Base-by-base conservation (phyloP, 2,329 filamentous ascomycete genomes). In the Trichoderma pleuroti region DNA sequence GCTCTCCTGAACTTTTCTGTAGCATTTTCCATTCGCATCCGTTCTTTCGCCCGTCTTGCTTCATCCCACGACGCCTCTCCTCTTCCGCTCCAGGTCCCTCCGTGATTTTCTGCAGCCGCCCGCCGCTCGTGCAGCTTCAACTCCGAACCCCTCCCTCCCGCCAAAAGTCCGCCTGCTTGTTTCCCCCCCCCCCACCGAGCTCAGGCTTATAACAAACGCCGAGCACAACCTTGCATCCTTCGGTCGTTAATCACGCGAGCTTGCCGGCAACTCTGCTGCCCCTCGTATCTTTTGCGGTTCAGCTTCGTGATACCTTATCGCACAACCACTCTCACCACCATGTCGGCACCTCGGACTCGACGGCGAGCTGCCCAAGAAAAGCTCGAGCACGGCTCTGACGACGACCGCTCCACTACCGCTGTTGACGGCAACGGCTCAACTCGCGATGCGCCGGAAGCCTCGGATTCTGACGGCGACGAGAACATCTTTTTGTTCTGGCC, bases 401-500 rank as follows among this genome's bases (percentile, higher is more conserved):
- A 78, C 24, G 77, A 78, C 57, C 72, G 70, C 46, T 72, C 77
- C 54, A 68, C 77, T 71, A 71, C 74, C 39, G 70, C 74, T 52
- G 79, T 82, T n/a, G 86, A 86, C 73, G 85, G 83, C 72, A 86
- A 86, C 74, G 82, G 83, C 68, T 78, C 80, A 70, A 81, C 80
- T 65, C 77, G 80, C 73, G 76, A 80, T 64, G 74, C 76, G 28
- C 70, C 79, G 72, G 77, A 78, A 72, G 76, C 75, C 66, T 79
- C 81, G 72, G 82, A 78, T 52, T 76, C 81, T 62, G 74, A 80
- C 61, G 78, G 82, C 11, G 78, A 81, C 54, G 92, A 94, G 81
- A 95, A 95, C 80, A 91, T 95, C 74, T 95, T 94, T 74, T 81
- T 94, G 36, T 94, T 95, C 81, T 90, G 88, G 81, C 92, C 93